These are phyloP conservation scores for Trametes elegans DNA, from an alignment of 768 basidiomycete species.

Conservation along the genomic window DNA sequence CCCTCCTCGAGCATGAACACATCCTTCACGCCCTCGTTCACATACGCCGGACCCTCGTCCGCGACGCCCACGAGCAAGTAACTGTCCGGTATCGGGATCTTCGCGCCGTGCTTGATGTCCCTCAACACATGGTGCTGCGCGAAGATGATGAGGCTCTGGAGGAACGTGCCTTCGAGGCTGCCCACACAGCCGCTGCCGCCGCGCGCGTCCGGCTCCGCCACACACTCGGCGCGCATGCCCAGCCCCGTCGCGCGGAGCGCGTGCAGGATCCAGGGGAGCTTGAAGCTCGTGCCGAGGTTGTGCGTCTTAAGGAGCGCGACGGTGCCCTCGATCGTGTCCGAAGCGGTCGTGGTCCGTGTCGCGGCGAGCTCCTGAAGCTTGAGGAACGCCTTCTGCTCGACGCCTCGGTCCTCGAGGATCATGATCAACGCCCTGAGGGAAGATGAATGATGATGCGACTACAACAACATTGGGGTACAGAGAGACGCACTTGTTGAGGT, in stretches of 20 bases:
- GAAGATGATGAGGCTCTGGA: constrained; percentile 33
- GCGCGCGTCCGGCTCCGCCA: constrained; percentile 20
- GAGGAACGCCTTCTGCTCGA: constrained; percentile 54
- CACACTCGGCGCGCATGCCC: constrained; percentile 18
- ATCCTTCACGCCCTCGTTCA: constrained; percentile 44
- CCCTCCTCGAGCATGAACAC: constrained; percentile 53
- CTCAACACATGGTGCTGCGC: constrained; percentile 65
- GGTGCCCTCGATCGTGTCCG: constrained; percentile 52
- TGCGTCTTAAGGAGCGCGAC: constrained; percentile 48
- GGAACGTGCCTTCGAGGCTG: constrained; percentile 23
- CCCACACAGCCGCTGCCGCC: constrained; percentile 4
- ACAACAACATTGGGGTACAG: not conserved
- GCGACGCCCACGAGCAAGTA: constrained; percentile 77
- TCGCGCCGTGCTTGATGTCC: constrained; percentile 71
- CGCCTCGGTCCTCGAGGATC: constrained; percentile 75
- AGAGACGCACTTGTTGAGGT: constrained; percentile 64
- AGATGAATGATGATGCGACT: not conserved
- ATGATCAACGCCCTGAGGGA: constrained; percentile 63
- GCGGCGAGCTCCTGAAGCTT: constrained; percentile 61
- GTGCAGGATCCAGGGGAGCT: constrained; percentile 50
- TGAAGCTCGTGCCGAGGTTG: constrained; percentile 44
- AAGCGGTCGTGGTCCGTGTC: constrained; percentile 54
- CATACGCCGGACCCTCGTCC: constrained; percentile 75
- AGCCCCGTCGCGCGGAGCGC: constrained; percentile 38
- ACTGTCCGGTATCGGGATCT: constrained; percentile 68